Base-by-base conservation (phyloP, 2,329 filamentous ascomycete species). In the Xylaria sp. region DNA sequence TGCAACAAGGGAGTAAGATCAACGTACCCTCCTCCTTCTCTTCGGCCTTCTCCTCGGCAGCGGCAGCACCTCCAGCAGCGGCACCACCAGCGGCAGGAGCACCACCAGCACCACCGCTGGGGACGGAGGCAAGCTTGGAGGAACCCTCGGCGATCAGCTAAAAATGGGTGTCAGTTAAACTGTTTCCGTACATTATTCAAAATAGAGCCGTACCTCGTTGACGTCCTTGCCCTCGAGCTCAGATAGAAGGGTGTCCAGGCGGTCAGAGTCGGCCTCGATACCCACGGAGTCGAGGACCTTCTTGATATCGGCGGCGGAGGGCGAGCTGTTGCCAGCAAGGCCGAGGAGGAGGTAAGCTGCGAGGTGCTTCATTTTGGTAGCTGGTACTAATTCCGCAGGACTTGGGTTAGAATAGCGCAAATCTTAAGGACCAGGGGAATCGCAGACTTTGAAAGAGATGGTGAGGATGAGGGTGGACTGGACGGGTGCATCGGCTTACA, bases 321-420 rank as follows among this genome's bases (percentile, higher is more conserved):
- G 95, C 70, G 89, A 88, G 84, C 87, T 81, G 88, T 97, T 98
- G 84, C 95, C 95, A 80, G 87, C 94, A 75, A 98, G 91, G 84
- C 85, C 84, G 82, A 98, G 92, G 79, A 99, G 94, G 79, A 99
- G 93, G 89, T 96, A 98, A 80, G 95, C 94, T 80, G 95, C 95
- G 86, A 99, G 91, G 86, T 98, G 90, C 94, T 99, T 98, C 95
- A 99, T 98, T 92, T 89, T 96, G 81, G 75, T 74, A 70, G 80
- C 77, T 67, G 63, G 74, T 77, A 35, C 72, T 71, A 62, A n/a
- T 64, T 55, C 21, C 56, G 6, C 52, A 35, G 46, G 46, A 50
- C 17, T 50, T 31, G 61, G 47, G 63, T 75, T 65, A 67, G 65
- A 58, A 47, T 53, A 21, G 38, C 55, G 51, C 42, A 42, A n/a